These are phyloP conservation scores for Ceratocystiopsis minuta DNA, from an alignment of 2,329 filamentous ascomycete genomes.

Conservation along the genomic window DNA sequence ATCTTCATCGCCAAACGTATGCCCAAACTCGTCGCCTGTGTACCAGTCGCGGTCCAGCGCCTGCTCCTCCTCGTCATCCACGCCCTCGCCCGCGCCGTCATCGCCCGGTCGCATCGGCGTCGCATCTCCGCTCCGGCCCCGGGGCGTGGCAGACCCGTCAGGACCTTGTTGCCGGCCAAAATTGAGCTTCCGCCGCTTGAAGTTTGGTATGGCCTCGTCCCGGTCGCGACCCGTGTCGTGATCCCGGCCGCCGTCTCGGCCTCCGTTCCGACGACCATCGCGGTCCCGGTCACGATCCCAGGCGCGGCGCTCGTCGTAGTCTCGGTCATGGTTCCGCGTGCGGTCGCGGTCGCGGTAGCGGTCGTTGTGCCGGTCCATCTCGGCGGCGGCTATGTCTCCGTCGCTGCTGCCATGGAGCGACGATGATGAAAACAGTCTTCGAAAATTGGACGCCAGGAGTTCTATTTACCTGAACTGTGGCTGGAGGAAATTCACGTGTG, in stretches of 20 bases:
- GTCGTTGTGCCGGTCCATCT: conserved; percentile 4
- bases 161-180: conserved; percentile 26
- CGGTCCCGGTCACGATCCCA: conserved; percentile 14
- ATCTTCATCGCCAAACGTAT: conserved; percentile 77
- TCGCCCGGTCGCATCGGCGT: conserved; percentile 37
- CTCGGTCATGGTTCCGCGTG: conserved; percentile 7
- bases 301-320: conserved; percentile 1
- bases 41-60: conserved; percentile 89
- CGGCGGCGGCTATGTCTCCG: too few relatives aligned
- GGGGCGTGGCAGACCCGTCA: conserved; percentile 11
- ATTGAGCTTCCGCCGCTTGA: conserved; percentile 46
- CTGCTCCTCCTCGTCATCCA: conserved; percentile 49
- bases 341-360: conserved; percentile 17
- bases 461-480: too few relatives aligned
- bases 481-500: not conserved
- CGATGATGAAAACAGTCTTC: too few relatives aligned
- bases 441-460: too few relatives aligned
- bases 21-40: conserved; percentile 62
- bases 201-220: conserved; percentile 18
- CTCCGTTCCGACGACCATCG: conserved; percentile 10
- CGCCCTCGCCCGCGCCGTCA: conserved; percentile 38
- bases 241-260: not conserved
- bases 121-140: conserved; percentile 5
- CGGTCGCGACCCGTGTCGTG: conserved; percentile 1
- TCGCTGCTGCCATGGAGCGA: too few relatives aligned